These are phyloP conservation scores for Teunomyces cretensis DNA, from an alignment of 805 yeast genomes.

Conservation along the genomic window DNA sequence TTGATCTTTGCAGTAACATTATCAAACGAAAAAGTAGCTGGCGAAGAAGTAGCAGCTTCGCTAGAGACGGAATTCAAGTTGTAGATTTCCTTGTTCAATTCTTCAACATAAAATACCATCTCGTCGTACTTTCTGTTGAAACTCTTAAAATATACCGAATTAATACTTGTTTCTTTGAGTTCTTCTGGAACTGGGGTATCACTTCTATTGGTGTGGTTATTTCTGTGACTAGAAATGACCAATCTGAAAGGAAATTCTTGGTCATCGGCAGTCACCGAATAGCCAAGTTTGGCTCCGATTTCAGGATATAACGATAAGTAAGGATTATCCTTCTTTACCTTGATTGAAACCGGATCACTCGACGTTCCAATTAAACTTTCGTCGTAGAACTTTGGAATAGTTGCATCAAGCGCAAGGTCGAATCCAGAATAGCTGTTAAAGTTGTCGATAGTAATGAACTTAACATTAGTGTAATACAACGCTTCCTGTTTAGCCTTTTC, in stretches of 20 bases:
- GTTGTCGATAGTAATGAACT: conserved; percentile 52
- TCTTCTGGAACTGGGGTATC: conserved; percentile 35
- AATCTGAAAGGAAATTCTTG: conserved; percentile 45
- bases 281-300: conserved; percentile 47
- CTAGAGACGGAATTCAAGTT: conserved; percentile 8
- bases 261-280: conserved; percentile 21
- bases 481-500: conserved; percentile 67
- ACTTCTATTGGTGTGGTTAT: conserved; percentile 70
- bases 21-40: conserved; percentile 25
- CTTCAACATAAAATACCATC: conserved; percentile 67
- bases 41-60: conserved; percentile 10
- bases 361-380: conserved; percentile 48
- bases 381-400: conserved; percentile 42
- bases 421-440: conserved; percentile 67
- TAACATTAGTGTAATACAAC: conserved; percentile 45
- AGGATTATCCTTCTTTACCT: conserved; percentile 56
- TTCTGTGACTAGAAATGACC: conserved; percentile 65
- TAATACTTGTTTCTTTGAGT: conserved; percentile 42
- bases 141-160: conserved; percentile 48
- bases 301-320: conserved; percentile 49
- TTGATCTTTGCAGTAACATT: conserved; percentile 17
- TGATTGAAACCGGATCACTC: conserved; percentile 49
- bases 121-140: conserved; percentile 48
- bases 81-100: conserved; percentile 43
- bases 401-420: conserved; percentile 70